Conservation (phyloP, 2,329 filamentous ascomycete genomes). For the Aspergillus sp. region DNA sequence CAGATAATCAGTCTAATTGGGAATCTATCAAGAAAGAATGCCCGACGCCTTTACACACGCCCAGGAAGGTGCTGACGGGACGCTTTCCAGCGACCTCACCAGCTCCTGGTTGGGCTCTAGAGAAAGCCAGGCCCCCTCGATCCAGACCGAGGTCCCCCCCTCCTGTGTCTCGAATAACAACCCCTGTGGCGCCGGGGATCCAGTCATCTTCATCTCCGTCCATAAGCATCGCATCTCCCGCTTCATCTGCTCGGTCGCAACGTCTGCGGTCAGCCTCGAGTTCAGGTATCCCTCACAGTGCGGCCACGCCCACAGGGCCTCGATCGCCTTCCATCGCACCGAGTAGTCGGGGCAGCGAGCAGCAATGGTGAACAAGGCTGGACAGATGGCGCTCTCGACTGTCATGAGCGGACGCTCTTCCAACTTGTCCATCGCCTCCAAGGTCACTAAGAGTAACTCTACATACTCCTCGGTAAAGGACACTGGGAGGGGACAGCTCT, state of each 20-base stretch:
- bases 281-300: slow-evolving; percentile 44
- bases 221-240: slow-evolving; percentile 22
- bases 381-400: slow-evolving; percentile 37
- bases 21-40: not conserved
- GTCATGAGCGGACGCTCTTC: slow-evolving; percentile 21
- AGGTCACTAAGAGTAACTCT: slow-evolving; percentile 1
- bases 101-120: not conserved
- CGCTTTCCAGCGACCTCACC: not conserved
- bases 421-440: slow-evolving; percentile 12
- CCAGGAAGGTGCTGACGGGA: not conserved
- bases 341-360: slow-evolving; percentile 34
- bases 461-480: not conserved
- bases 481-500: not conserved
- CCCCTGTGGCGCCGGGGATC: not conserved
- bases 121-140: not conserved
- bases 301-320: slow-evolving; percentile 31
- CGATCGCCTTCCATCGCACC: slow-evolving; percentile 34
- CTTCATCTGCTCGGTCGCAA: slow-evolving; percentile 30
- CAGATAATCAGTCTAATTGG: no score
- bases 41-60: not conserved
- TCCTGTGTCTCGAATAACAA: not conserved
- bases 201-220: not conserved
- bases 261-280: slow-evolving; percentile 31
- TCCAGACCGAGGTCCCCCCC: not conserved
- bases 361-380: slow-evolving; percentile 38